Evolutionary conservation across 306 rosid species (phyloP).

Genomic region (Mimosa bimucronata): DNA sequence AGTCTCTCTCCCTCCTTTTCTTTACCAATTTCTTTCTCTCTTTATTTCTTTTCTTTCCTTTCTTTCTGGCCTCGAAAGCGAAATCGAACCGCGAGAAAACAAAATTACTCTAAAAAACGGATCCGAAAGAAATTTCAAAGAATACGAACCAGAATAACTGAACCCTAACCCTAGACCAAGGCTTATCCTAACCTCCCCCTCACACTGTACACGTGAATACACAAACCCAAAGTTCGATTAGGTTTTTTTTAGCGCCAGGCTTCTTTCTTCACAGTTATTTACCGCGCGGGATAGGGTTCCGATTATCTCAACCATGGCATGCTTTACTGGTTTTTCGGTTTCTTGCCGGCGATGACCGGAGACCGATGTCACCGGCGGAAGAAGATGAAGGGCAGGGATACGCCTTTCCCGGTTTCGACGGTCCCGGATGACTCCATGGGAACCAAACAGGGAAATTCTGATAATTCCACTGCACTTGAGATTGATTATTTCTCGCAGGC

Average conservation of each 20-base stretch:
- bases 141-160: conserved; percentile 69
- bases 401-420: conserved; percentile 50
- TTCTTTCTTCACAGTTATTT: not conserved
- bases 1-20: conserved; percentile 44
- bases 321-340: conserved; percentile 39
- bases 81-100: conserved; percentile 55
- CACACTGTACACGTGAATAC: conserved; percentile 30
- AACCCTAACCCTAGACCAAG: conserved; percentile 73
- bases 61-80: conserved; percentile 58
- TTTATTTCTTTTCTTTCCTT: not conserved
- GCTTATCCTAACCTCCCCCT: conserved; percentile 52
- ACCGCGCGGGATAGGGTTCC: conserved; percentile 40
- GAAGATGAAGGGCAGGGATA: conserved; percentile 63
- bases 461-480: conserved; percentile 23
- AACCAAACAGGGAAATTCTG: conserved; percentile 37
- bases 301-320: conserved; percentile 64
- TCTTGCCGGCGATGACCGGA: conserved; percentile 81
- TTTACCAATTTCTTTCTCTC: not conserved
- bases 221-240: conserved; percentile 38
- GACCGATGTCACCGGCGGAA: conserved; percentile 70
- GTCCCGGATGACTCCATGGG: conserved; percentile 55
- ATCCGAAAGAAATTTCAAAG: conserved; percentile 44
- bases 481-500: conserved; percentile 82
- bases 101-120: conserved; percentile 54
- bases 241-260: conserved; percentile 44